Percentiles rank a stretch among this genome's conserved stretches.
Conservation (phyloP, 2,329 filamentous ascomycete genomes). For the Grosmannia serpens region DNA sequence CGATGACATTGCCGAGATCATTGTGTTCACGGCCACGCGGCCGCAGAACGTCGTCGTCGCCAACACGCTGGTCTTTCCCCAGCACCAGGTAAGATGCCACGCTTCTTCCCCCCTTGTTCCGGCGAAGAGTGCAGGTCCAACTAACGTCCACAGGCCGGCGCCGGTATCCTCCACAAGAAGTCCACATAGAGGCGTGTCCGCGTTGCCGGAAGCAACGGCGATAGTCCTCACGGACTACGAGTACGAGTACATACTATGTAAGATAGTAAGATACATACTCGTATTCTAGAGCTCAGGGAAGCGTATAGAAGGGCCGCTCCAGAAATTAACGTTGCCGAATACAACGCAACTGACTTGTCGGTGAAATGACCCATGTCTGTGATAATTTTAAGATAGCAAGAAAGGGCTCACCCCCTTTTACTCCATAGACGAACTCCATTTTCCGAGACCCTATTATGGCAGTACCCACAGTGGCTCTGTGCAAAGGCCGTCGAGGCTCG, state of each 20-base stretch:
- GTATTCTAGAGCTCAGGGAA: not conserved
- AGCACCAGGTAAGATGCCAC: constrained; percentile 53
- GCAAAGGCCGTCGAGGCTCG: no score
- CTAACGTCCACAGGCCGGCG: constrained; percentile 5
- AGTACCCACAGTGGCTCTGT: no score
- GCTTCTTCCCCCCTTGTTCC: not conserved
- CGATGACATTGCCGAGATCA: constrained; percentile 81
- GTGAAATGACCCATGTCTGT: not conserved
- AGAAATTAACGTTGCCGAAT: not conserved
- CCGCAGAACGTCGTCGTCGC: constrained; percentile 86
- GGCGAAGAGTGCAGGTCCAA: not conserved
- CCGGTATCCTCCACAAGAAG: constrained; percentile 7
- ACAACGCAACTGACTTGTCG: not conserved
- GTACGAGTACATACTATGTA: no score
- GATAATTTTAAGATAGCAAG: no score
- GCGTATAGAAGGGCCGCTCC: no score
- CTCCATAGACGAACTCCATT: no score
- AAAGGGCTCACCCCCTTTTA: no score
- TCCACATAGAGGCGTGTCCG: constrained; percentile 1
- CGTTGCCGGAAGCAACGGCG: not conserved
- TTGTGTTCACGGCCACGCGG: constrained; percentile 75
- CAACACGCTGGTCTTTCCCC: constrained; percentile 78
- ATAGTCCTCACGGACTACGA: not conserved
- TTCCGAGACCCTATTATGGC: no score
- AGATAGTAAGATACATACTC: no score